Base-by-base conservation (phyloP, 1,284 basidiomycete species). In the Rhizopogon hawkerae region DNA sequence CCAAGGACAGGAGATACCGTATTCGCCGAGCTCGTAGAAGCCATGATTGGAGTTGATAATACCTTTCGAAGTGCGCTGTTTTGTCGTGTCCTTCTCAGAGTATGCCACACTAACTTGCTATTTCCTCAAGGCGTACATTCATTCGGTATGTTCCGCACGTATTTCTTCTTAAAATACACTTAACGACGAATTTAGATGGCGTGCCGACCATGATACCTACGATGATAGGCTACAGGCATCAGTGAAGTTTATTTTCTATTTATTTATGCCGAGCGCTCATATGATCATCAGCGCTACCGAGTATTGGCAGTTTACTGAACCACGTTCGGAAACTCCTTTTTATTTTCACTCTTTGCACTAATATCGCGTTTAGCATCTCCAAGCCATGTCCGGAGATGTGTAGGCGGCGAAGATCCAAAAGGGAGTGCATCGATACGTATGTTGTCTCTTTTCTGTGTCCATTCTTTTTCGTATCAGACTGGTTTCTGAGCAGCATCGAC, bases 271-370 rank as follows among this genome's bases (percentile, higher is more conserved):
- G 21, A 35, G 9, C 7, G 5, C 14, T 52, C 47, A 44, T 11
- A 36, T 37, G 29, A 14, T 18, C 21, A 37, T 13, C 35, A 76
- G 72, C 47, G 71, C 59, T 10, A 66, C 67, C 1, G 71, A 75
- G 54, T 76, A 69, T 54, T 76, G 73, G 74, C 65, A 74, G 38
- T 71, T 68, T 51, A 34, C 56, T 23, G 73, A 76, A 51, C 58
- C 54, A 18, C 64, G 66, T 70, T 43, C 13, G 41, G 31, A 47
- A 31, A 63, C 26, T n/a, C 23, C 35, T 14, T 13, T n/a, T 35
- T 11, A 29, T 24, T 13, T 26, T 46, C 9, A 44, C 8, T 14
- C 16, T 8, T 34, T 21, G 3, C 14, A 33, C 34, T 16, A 26
- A 35, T 10, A 5, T 43, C 34, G 9, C n/a, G 2, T 60, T 39